Evolutionary conservation across 257 asterid genomes (phyloP).

Genomic region (Jacaranda copaia): DNA sequence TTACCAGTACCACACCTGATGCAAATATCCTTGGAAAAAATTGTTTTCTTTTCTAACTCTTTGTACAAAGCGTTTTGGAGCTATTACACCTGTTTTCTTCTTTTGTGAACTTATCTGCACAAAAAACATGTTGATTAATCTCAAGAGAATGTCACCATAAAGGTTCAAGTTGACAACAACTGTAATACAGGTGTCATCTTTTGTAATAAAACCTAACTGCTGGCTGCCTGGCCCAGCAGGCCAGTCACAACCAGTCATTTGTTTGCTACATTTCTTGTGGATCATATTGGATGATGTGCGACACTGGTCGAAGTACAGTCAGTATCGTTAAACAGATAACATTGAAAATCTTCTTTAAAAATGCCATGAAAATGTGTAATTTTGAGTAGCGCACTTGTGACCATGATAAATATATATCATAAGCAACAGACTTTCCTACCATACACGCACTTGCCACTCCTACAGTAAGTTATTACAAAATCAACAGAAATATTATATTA

Average conservation of each 20-base stretch:
- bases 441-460: conserved; percentile 20
- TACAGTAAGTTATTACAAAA: neutral
- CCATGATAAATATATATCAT: conserved; percentile 17
- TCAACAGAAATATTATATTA: neutral
- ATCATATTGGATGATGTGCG: neutral
- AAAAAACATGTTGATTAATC: conserved; percentile 11
- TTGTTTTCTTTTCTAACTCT: conserved; percentile 69
- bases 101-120: conserved; percentile 70
- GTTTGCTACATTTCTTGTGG: conserved; percentile 10
- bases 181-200: neutral
- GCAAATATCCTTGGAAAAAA: conserved; percentile 68
- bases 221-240: neutral
- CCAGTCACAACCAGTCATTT: neutral
- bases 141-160: conserved; percentile 1
- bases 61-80: conserved; percentile 74
- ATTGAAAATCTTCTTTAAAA: conserved; percentile 4
- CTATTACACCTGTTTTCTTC: conserved; percentile 76
- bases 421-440: neutral
- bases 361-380: neutral
- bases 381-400: conserved; percentile 4
- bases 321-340: neutral
- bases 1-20: conserved; percentile 53
- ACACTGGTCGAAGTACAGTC: neutral
- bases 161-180: neutral
- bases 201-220: neutral